These are phyloP conservation scores for Physcomitrellopsis africana DNA, from an alignment of 225 moss, liverwort and hornwort genomes.

Conservation along the genomic window DNA sequence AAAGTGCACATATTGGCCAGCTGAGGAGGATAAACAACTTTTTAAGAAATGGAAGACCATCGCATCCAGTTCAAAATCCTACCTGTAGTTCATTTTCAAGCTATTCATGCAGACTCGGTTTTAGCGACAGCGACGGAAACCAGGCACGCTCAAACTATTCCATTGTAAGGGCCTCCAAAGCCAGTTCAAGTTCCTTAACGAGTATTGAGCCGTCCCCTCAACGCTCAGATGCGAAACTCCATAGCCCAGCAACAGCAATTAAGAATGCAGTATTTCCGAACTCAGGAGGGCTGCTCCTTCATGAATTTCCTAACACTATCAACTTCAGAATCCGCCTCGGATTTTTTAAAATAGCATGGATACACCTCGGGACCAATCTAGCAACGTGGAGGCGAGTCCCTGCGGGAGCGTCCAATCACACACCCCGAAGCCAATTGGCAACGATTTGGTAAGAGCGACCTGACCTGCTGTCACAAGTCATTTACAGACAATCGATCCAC, in stretches of 20 bases:
- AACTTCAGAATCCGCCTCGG: too few species aligned
- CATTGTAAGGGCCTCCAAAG: too few species aligned
- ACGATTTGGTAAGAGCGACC: background rate
- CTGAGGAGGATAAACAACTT: background rate
- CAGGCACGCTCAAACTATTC: background rate
- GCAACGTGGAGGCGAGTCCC: constrained; percentile 11
- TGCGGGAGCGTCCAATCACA: background rate
- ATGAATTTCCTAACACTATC: too few species aligned
- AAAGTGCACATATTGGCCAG: background rate
- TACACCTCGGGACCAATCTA: too few species aligned
- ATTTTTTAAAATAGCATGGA: too few species aligned
- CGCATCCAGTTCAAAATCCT: background rate
- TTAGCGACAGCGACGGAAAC: too few species aligned
- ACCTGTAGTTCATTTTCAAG: background rate
- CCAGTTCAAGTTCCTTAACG: too few species aligned
- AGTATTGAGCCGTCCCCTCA: too few species aligned
- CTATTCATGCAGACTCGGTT: constrained; percentile 6
- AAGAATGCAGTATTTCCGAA: too few species aligned
- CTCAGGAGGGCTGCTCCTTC: too few species aligned
- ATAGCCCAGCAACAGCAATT: too few species aligned
- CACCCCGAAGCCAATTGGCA: background rate
- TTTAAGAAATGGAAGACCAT: background rate
- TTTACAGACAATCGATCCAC: constrained; percentile 12
- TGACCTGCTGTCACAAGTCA: constrained; percentile 8
- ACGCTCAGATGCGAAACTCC: too few species aligned